These are phyloP conservation scores for Plenodomus tracheiphilus DNA, from an alignment of 2,329 filamentous ascomycete species.

Conservation along the genomic window DNA sequence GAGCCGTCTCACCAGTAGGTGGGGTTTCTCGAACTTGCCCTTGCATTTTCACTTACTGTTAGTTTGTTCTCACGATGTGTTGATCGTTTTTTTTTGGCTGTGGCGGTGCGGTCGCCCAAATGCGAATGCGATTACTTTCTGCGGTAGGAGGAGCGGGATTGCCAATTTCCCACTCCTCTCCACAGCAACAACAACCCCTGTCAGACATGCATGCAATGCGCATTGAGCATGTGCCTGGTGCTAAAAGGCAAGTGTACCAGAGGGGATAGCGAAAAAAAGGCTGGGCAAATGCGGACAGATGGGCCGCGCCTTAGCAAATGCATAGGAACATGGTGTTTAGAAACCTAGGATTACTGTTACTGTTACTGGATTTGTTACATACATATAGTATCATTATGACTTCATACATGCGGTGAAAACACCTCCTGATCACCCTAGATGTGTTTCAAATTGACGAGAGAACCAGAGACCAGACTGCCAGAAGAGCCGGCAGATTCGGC, in stretches of 20 bases:
- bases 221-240: not conserved
- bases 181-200: not conserved
- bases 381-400: constrained; percentile 3
- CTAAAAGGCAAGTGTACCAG: not conserved
- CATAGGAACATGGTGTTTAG: not conserved
- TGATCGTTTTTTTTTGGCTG: not conserved
- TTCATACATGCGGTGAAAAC: constrained; percentile 15
- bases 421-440: constrained; percentile 15
- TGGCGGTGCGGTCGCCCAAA: not conserved
- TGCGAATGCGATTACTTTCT: constrained; percentile 1
- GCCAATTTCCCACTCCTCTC: constrained; percentile 13
- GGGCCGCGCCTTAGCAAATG: not conserved
- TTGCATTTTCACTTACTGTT: not conserved
- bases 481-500: no score
- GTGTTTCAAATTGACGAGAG: constrained; percentile 13
- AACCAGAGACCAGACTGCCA: no score
- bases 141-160: constrained; percentile 2
- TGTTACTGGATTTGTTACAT: no score
- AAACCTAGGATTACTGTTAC: no score
- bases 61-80: no score
- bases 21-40: not conserved
- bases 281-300: not conserved
- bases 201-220: not conserved
- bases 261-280: no score
- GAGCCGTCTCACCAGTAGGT: no score